These are phyloP conservation scores for Penium margaritaceum DNA, from an alignment of 139 green algal species.

Conservation along the genomic window DNA sequence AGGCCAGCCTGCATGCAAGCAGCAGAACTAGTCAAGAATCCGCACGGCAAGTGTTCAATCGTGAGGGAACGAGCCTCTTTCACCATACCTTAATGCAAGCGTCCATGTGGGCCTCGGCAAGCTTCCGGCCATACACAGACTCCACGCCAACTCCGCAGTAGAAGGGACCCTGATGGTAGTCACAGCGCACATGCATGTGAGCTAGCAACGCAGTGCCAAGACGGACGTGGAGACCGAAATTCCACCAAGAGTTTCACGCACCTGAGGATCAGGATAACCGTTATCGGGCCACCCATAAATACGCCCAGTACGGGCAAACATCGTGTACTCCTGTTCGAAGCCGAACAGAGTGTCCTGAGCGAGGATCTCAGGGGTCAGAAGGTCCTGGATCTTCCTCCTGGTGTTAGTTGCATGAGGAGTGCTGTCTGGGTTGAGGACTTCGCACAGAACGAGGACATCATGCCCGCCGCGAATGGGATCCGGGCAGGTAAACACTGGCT, in stretches of 20 bases:
- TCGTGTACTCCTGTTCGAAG: constrained; percentile 97
- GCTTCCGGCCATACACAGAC: constrained; percentile 77
- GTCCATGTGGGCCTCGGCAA: constrained; percentile 92
- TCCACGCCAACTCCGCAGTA: constrained; percentile 87
- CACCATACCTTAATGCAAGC: constrained; percentile 71
- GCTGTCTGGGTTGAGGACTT: constrained; percentile 61
- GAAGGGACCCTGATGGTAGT: constrained; percentile 93
- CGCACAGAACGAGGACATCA: constrained; percentile 83
- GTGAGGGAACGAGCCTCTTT: too few relatives aligned
- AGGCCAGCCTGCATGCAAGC: constrained; percentile 74
- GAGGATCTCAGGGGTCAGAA: constrained; percentile 66
- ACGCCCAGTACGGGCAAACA: constrained; percentile 89
- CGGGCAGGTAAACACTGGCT: constrained; percentile 64
- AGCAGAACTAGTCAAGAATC: too few relatives aligned
- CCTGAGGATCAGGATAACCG: constrained; percentile 80
- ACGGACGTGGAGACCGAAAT: too few relatives aligned
- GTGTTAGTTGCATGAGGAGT: constrained; percentile 78
- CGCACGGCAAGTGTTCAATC: too few relatives aligned
- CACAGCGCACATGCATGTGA: too few relatives aligned
- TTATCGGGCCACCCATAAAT: constrained; percentile 68
- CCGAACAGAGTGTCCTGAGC: constrained; percentile 68
- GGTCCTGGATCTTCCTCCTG: constrained; percentile 62
- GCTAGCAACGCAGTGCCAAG: too few relatives aligned
- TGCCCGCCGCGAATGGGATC: constrained; percentile 84
- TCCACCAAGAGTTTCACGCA: too few relatives aligned